A percentile compares a stretch with the other conserved stretches of the same genome.
These are phyloP conservation scores for Fusarium ramigenum DNA, from an alignment of 2,329 filamentous ascomycete genomes.

Conservation along the genomic window DNA sequence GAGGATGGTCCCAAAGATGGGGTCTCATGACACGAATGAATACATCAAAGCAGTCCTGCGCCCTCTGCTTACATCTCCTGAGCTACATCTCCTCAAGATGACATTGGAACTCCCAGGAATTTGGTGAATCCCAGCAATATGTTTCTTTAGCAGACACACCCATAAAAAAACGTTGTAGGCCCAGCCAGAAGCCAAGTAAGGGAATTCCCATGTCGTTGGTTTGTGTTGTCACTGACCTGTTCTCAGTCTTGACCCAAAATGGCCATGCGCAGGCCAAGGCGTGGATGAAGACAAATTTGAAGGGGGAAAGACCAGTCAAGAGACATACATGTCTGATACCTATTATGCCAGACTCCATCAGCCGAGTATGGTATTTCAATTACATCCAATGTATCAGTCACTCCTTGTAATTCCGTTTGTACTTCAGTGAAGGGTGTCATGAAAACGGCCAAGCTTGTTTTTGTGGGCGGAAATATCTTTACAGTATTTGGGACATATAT, in stretches of 20 bases:
- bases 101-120: accelerated
- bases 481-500: accelerated
- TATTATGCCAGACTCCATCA: accelerated
- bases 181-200: too few species aligned
- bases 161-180: accelerated
- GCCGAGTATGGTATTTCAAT: accelerated
- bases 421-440: accelerated
- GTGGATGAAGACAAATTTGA: accelerated
- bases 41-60: accelerated
- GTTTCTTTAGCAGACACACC: accelerated
- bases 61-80: neutral
- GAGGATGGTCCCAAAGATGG: neutral
- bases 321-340: neutral
- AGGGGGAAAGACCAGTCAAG: accelerated
- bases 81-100: accelerated
- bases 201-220: too few species aligned
- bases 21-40: accelerated
- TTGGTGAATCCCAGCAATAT: neutral
- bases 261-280: accelerated
- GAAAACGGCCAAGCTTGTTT: accelerated
- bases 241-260: accelerated
- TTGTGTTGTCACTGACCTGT: accelerated
- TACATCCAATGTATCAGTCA: accelerated
- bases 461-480: neutral
- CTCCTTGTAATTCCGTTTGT: accelerated